Conservation (phyloP, 768 basidiomycete species). For the Termitomyces sp. region DNA sequence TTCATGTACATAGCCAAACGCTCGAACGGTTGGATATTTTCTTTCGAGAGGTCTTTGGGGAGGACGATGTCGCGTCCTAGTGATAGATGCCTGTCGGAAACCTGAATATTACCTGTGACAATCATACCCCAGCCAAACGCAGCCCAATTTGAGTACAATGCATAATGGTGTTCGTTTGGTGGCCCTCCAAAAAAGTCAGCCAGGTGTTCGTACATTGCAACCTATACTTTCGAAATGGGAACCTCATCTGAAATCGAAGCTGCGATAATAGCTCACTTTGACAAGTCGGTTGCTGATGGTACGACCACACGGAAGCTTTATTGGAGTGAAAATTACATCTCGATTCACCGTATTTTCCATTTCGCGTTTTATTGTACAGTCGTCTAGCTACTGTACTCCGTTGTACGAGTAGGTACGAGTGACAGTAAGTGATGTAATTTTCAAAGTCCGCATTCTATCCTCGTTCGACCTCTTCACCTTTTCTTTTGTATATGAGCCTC, state of each 20-base stretch:
- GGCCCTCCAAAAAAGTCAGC: conserved; percentile 58
- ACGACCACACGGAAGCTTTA: conserved; percentile 35
- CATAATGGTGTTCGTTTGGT: conserved; percentile 59
- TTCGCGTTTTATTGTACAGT: neutral
- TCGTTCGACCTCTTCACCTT: too few species aligned
- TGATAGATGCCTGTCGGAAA: conserved; percentile 54
- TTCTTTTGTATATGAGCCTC: too few species aligned
- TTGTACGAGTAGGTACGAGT: neutral
- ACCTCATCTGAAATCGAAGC: neutral
- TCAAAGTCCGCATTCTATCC: conserved; percentile 8
- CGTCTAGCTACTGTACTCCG: neutral
- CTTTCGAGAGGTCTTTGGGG: conserved; percentile 37
- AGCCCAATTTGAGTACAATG: conserved; percentile 74
- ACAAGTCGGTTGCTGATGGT: conserved; percentile 42
- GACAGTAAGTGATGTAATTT: neutral
- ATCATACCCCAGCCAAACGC: conserved; percentile 81
- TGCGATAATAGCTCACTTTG: conserved; percentile 34
- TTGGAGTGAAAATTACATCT: conserved; percentile 17
- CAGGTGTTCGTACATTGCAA: conserved; percentile 87
- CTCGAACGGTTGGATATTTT: conserved; percentile 44
- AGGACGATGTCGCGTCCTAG: conserved; percentile 71
- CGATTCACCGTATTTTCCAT: neutral
- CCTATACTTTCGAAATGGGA: conserved; percentile 36
- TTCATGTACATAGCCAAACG: conserved; percentile 48
- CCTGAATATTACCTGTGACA: conserved; percentile 81